phyloP scores from a whole-genome alignment of 1,139 yeast species.

The Hansenula anomala region DNA sequence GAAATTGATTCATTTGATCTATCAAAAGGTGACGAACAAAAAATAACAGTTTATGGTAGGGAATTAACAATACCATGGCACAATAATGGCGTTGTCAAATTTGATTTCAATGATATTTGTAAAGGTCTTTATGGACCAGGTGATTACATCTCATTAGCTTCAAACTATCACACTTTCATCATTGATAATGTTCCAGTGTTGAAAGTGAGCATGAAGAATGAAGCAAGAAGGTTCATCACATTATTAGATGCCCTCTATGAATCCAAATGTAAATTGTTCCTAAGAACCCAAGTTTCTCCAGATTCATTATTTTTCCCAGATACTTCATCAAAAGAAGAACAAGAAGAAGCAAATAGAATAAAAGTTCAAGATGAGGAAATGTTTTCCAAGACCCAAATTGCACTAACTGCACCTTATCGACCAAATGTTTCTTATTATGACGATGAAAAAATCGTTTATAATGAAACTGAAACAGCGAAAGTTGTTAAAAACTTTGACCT shows the following conservation, averaged over 20 bases:
- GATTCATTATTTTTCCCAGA: conserved; percentile 57
- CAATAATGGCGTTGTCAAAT: conserved; percentile 38
- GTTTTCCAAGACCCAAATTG: conserved; percentile 61
- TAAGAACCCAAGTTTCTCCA: conserved; percentile 45
- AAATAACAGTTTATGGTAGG: conserved; percentile 53
- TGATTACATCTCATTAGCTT: conserved; percentile 65
- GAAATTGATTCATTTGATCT: conserved; percentile 12
- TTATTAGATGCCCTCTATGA: conserved; percentile 67
- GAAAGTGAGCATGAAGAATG: conserved; percentile 56
- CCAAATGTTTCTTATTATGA: conserved; percentile 67
- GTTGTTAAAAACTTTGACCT: conserved; percentile 5
- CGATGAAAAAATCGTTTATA: conserved; percentile 37
- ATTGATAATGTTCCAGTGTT: conserved; percentile 60
- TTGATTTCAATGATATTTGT: conserved; percentile 55
- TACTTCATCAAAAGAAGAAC: conserved; percentile 14
- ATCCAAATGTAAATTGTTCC: conserved; percentile 52
- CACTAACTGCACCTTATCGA: conserved; percentile 57
- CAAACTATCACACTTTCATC: conserved; percentile 50
- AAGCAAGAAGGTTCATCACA: conserved; percentile 64
- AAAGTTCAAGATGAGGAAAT: conserved; percentile 63
- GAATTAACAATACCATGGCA: conserved; percentile 42
- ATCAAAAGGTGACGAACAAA: conserved; percentile 25
- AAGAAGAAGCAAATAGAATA: conserved; percentile 23
- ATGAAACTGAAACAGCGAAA: conserved; percentile 22
- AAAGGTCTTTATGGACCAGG: conserved; percentile 57